Evolutionary conservation across 352 stramenopile species (phyloP).

Genomic region (Lagenidium giganteum): DNA sequence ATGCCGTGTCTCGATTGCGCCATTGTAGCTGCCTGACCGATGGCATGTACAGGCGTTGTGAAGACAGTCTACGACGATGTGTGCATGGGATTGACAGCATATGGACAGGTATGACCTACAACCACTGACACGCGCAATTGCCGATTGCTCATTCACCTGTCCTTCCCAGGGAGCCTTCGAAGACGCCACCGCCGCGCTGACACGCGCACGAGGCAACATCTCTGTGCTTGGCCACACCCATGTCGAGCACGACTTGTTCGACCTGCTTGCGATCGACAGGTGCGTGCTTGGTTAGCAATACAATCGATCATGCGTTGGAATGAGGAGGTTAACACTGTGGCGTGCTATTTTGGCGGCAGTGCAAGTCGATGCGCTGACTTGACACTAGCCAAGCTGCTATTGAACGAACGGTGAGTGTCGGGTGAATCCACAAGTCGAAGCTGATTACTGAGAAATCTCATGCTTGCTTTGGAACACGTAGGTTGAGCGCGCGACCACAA

Average conservation of each 20-base stretch:
- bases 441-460: neutral
- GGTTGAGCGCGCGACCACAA: slow-evolving; percentile 63
- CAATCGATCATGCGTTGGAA: neutral
- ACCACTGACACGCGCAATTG: too few species aligned
- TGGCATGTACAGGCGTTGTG: too few species aligned
- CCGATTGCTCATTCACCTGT: too few species aligned
- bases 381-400: slow-evolving; percentile 65
- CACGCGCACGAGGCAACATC: slow-evolving; percentile 58
- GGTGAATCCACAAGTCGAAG: too few species aligned
- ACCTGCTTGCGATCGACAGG: slow-evolving; percentile 77
- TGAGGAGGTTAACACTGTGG: neutral
- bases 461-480: slow-evolving; percentile 4
- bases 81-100: slow-evolving; percentile 63
- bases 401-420: slow-evolving; percentile 75
- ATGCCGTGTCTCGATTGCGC: too few species aligned
- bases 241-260: slow-evolving; percentile 69
- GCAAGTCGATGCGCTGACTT: slow-evolving; percentile 65
- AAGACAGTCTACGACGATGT: slow-evolving; percentile 42
- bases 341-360: slow-evolving; percentile 17
- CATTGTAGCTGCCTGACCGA: too few species aligned
- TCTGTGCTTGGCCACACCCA: slow-evolving; percentile 66
- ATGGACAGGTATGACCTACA: slow-evolving; percentile 39
- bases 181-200: slow-evolving; percentile 42
- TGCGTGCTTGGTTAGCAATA: slow-evolving; percentile 20
- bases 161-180: slow-evolving; percentile 37